phyloP scores from a whole-genome alignment of 192 early-diverging fungal species.

The Podila epicladia region DNA sequence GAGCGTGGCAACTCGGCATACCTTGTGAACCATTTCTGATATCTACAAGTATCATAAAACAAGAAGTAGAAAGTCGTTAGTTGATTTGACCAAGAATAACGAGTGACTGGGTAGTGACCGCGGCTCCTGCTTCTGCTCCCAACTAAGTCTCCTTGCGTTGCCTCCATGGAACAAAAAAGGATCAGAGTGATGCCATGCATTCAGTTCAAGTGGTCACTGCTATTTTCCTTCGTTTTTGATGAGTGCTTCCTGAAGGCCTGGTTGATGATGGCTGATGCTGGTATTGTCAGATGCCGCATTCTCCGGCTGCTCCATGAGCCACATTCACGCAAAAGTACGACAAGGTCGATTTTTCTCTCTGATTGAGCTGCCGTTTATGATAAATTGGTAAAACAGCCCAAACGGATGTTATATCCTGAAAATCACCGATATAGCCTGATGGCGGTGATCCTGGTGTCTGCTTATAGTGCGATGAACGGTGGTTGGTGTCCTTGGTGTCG shows the following conservation, averaged over 20 bases:
- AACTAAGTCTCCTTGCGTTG: background rate
- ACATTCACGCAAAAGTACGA: no score
- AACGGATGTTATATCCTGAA: background rate
- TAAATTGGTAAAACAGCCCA: no score
- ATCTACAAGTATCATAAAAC: slow-evolving; percentile 15
- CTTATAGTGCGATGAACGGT: slow-evolving; percentile 7
- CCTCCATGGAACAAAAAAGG: background rate
- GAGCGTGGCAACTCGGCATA: slow-evolving; percentile 8
- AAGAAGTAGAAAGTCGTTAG: background rate
- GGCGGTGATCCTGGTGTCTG: background rate
- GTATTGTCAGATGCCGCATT: no score
- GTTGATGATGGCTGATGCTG: background rate
- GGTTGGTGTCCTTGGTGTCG: background rate
- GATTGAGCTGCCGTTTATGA: no score
- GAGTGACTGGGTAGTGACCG: background rate
- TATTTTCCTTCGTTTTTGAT: background rate
- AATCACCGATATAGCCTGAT: background rate
- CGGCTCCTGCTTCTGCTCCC: background rate
- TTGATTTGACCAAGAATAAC: background rate
- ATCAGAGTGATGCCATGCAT: slow-evolving; percentile 3
- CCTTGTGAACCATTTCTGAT: slow-evolving; percentile 58
- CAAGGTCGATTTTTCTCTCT: no score
- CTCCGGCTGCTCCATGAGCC: no score
- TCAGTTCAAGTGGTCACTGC: background rate
- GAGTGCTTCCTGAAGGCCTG: background rate